phyloP scores from a whole-genome alignment of 352 stramenopile species.

The Phytophthora ramorum region DNA sequence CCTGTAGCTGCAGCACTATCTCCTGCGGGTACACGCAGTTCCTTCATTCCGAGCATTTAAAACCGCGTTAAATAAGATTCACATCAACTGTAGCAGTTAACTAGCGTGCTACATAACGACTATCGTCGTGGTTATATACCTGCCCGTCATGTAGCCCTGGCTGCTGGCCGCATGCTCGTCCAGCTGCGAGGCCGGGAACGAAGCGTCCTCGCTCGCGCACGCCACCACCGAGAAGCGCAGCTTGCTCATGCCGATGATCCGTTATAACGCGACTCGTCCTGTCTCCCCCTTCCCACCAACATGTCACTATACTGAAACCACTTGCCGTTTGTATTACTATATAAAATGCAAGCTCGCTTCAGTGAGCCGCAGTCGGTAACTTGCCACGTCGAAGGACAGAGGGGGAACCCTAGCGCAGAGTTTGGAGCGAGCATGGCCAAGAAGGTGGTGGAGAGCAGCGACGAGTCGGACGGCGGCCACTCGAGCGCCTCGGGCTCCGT shows the following conservation, averaged over 20 bases:
- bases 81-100: background rate
- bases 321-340: slow-evolving; percentile 3
- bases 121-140: slow-evolving; percentile 31
- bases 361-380: slow-evolving; percentile 18
- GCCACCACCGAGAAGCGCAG: slow-evolving; percentile 85
- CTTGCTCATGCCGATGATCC: slow-evolving; percentile 66
- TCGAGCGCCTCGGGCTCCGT: slow-evolving; percentile 66
- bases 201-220: slow-evolving; percentile 88
- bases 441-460: slow-evolving; percentile 80
- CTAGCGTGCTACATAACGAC: background rate
- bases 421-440: slow-evolving; percentile 48
- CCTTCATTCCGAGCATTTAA: slow-evolving; percentile 30
- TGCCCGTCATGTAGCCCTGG: slow-evolving; percentile 83
- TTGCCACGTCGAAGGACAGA: background rate
- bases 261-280: background rate
- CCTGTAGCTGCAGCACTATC: slow-evolving; percentile 83
- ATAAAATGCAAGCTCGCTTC: background rate
- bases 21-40: slow-evolving; percentile 96
- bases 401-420: background rate
- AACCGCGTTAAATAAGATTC: slow-evolving; percentile 1
- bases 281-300: slow-evolving; percentile 16
- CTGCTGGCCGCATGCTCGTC: slow-evolving; percentile 75
- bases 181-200: slow-evolving; percentile 85
- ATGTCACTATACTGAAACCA: slow-evolving; percentile 16
- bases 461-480: slow-evolving; percentile 69